Conservation (phyloP, 306 rosid genomes). For the Cicer chorassanicum region DNA sequence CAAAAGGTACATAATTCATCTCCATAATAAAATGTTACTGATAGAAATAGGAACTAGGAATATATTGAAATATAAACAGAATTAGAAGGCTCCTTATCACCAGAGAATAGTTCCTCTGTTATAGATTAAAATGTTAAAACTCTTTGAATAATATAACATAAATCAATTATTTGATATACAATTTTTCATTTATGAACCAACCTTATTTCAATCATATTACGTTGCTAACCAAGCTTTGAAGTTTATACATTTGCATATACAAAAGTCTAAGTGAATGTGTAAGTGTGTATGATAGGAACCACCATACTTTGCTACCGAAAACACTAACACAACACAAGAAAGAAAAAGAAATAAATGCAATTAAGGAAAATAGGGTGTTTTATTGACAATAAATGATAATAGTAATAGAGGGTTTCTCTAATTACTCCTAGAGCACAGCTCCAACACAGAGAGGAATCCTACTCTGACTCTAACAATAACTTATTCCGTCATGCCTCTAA, state of each 20-base stretch:
- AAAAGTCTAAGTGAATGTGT: background rate
- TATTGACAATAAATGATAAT: too few relatives aligned
- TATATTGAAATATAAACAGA: background rate
- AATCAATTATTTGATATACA: constrained; percentile 19
- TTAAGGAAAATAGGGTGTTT: too few relatives aligned
- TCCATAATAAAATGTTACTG: background rate
- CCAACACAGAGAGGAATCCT: too few relatives aligned
- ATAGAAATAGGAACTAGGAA: background rate
- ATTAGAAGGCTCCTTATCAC: background rate
- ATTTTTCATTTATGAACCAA: constrained; percentile 18
- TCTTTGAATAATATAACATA: background rate
- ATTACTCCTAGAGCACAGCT: too few relatives aligned
- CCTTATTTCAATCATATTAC: constrained; percentile 1
- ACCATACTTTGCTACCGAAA: too few relatives aligned
- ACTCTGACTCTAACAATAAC: too few relatives aligned
- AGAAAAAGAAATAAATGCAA: too few relatives aligned
- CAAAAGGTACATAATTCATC: background rate
- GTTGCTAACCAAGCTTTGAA: constrained; percentile 18
- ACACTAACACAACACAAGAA: too few relatives aligned
- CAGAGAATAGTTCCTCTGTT: background rate
- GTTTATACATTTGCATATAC: background rate
- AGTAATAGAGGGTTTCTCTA: too few relatives aligned
- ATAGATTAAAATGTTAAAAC: constrained; percentile 5
- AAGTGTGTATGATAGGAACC: background rate
- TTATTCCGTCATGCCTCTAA: too few relatives aligned